Evolutionary conservation across 306 rosid species (phyloP).

Genomic region (Castanea mollissima): DNA sequence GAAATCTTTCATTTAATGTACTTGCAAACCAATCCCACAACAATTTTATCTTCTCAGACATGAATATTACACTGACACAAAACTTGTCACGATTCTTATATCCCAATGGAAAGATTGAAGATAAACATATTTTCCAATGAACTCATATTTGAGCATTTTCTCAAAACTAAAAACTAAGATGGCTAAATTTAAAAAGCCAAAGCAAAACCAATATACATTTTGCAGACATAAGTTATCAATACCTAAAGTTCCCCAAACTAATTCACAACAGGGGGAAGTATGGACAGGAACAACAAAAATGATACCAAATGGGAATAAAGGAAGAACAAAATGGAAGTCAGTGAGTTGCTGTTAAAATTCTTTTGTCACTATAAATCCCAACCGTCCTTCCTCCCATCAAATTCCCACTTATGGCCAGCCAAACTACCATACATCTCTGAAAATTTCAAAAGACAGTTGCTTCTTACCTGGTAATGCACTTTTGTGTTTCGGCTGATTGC

Average conservation of each 20-base stretch:
- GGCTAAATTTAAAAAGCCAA: constrained; percentile 18
- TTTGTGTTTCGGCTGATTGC: constrained; percentile 87
- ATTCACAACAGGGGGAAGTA: constrained; percentile 49
- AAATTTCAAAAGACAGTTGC: constrained; percentile 66
- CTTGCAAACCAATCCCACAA: too few species aligned
- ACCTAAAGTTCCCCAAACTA: constrained; percentile 35
- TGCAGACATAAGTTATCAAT: constrained; percentile 39
- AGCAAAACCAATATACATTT: constrained; percentile 59
- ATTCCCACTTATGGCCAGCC: constrained; percentile 63
- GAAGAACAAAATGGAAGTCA: constrained; percentile 25
- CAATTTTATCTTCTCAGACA: too few species aligned
- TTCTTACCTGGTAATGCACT: constrained; percentile 66
- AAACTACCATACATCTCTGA: constrained; percentile 73
- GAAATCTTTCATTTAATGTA: background rate
- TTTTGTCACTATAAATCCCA: constrained; percentile 78
- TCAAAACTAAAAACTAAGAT: constrained; percentile 15
- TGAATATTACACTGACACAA: background rate
- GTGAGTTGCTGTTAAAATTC: constrained; percentile 25
- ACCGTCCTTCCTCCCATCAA: constrained; percentile 74
- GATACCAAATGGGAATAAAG: constrained; percentile 23
- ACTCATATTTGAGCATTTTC: constrained; percentile 12
- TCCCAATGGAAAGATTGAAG: background rate
- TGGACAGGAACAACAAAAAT: constrained; percentile 23
- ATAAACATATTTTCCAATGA: background rate
- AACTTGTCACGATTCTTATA: background rate